phyloP scores from a whole-genome alignment of 2,329 filamentous ascomycete species.

The Phaeomoniella chlamydospora region DNA sequence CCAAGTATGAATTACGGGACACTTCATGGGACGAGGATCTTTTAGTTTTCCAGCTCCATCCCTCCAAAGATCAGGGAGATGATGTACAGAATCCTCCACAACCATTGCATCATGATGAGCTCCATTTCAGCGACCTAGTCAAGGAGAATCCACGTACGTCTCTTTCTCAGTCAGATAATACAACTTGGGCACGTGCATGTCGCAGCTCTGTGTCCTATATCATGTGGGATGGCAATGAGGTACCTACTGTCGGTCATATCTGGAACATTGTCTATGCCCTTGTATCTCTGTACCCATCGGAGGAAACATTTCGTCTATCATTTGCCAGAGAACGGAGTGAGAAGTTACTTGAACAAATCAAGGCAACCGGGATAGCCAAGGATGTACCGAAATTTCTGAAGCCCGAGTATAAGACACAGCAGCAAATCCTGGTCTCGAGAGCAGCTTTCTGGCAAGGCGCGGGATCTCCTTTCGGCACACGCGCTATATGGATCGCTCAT shows the following conservation, averaged over 20 bases:
- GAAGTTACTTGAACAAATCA: not conserved
- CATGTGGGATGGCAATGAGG: not conserved
- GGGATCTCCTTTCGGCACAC: conserved; percentile 50
- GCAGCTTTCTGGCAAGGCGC: conserved; percentile 57
- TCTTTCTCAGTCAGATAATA: not conserved
- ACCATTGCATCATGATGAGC: no score
- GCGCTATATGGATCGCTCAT: conserved; percentile 45
- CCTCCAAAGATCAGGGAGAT: no score
- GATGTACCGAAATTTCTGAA: conserved; percentile 11
- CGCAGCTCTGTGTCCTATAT: conserved; percentile 15
- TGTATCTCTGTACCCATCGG: not conserved
- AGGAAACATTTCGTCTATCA: not conserved
- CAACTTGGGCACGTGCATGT: not conserved
- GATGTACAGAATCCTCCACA: no score
- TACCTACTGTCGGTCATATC: not conserved
- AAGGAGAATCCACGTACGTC: no score
- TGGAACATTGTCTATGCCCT: not conserved
- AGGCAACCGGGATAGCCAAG: not conserved
- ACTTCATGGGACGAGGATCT: no score
- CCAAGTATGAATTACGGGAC: no score
- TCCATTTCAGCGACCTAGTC: no score
- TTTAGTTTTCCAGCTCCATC: no score
- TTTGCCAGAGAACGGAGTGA: not conserved
- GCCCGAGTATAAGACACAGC: conserved; percentile 4
- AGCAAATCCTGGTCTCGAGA: conserved; percentile 34